phyloP scores from a whole-genome alignment of 768 basidiomycete genomes.

The Rhizopogon salebrosus region DNA sequence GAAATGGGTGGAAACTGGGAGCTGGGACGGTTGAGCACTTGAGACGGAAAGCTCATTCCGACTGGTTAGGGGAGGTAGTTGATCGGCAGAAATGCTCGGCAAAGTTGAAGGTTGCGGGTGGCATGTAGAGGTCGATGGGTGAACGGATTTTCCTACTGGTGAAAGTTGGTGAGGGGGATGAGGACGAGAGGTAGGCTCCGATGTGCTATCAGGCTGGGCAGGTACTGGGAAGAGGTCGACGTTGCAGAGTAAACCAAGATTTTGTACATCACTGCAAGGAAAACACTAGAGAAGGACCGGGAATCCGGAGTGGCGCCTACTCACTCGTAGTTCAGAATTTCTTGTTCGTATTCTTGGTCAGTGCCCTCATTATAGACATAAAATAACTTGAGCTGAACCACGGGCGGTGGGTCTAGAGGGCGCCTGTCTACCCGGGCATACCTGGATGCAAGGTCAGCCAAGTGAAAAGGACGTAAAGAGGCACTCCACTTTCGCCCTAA shows the following conservation, averaged over 20 bases:
- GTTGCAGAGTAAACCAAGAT: conserved; percentile 68
- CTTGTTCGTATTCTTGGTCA: conserved; percentile 36
- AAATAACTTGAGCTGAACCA: conserved; percentile 47
- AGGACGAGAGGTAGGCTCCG: conserved; percentile 7
- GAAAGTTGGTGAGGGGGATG: background rate
- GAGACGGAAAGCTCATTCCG: conserved; percentile 8
- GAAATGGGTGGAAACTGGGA: conserved; percentile 37
- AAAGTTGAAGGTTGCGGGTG: background rate
- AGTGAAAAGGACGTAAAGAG: conserved; percentile 1
- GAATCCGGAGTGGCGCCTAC: conserved; percentile 3
- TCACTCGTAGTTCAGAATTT: conserved; percentile 49
- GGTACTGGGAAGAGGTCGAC: conserved; percentile 72
- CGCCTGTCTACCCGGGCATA: conserved; percentile 59
- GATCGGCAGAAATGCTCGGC: conserved; percentile 12
- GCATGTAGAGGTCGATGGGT: background rate
- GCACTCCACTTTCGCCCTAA: conserved; percentile 55
- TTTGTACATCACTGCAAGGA: conserved; percentile 49
- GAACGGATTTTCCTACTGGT: background rate
- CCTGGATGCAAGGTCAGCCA: conserved; percentile 25
- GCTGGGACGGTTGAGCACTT: conserved; percentile 7
- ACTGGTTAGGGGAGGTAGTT: conserved; percentile 17
- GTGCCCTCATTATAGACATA: conserved; percentile 38
- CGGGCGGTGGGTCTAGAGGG: conserved; percentile 66
- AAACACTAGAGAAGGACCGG: background rate
- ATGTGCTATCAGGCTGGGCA: conserved; percentile 8